These are phyloP conservation scores for Viola pubescens DNA, from an alignment of 441 rosid species.

Conservation along the genomic window DNA sequence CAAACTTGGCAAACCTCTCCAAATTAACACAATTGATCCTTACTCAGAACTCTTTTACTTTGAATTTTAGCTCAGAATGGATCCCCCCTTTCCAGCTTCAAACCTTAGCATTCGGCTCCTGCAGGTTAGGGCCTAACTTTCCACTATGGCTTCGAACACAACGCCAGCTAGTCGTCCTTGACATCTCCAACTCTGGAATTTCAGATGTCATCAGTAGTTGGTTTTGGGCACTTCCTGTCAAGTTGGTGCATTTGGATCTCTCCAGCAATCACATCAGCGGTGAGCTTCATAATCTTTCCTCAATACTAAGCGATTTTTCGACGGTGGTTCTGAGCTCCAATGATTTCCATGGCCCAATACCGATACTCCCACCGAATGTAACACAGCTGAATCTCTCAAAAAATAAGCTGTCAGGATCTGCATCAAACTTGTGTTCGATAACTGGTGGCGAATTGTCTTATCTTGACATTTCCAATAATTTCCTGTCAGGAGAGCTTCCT, in stretches of 20 bases:
- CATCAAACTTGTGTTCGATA: constrained; percentile 11
- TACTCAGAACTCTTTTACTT: constrained; percentile 6
- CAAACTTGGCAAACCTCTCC: constrained; percentile 15
- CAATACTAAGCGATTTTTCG: neutral
- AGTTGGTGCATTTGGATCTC: neutral
- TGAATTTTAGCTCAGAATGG: constrained; percentile 9
- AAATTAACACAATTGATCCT: constrained; percentile 7
- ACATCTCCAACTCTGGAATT: constrained; percentile 11
- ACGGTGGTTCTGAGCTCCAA: constrained; percentile 8
- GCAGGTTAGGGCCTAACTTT: constrained; percentile 16
- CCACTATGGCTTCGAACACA: constrained; percentile 23
- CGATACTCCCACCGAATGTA: neutral
- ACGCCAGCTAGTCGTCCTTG: neutral
- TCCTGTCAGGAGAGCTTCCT: constrained; percentile 16
- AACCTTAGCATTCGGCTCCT: neutral
- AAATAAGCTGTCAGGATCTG: constrained; percentile 5
- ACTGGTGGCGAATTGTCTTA: neutral
- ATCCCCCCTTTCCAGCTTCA: constrained; percentile 17
- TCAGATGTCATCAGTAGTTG: neutral
- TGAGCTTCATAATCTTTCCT: neutral
- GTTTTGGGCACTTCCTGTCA: constrained; percentile 12
- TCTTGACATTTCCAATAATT: constrained; percentile 9
- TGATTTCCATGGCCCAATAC: constrained; percentile 5
- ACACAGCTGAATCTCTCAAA: constrained; percentile 8
- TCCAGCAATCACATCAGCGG: neutral